Base-by-base conservation (phyloP, 306 rosid species). In the Hippophae tibetana region DNA sequence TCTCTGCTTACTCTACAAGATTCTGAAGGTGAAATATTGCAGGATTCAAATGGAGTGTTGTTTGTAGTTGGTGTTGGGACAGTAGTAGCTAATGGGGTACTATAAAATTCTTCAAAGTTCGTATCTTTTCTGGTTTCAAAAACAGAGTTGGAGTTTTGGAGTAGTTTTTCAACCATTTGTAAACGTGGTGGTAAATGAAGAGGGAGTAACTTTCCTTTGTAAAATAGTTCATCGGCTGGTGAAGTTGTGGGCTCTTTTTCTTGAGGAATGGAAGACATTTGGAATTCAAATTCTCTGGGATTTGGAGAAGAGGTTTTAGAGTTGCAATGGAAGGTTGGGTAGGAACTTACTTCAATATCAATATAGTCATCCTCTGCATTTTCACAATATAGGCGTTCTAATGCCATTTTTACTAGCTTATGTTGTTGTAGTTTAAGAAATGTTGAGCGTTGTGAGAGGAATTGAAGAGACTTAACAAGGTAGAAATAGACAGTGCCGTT, bases 151-250 rank as follows among this genome's bases (percentile, higher is more conserved):
- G 95, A 77, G 67, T 74, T 84, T 45, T 85, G 76, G 7, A 88
- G 86, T 43, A 93, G 79, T 55, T 86, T 82, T 62, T 93, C 90
- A 0, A 93, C 94, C 99, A 88, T 88, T 69, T 88, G 86, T 43
- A 93, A 60, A 45, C 95, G 71, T 10, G 97, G 99, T 3, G 99
- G 99, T 12, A 84, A 95, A 68, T 93, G 99, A 70, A 93, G 99
- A 13, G 99, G 99, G 53, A 93, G 97, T 42, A 93, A 94, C 70
- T 93, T 93, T 56, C 97, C 99, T 64, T 88, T 93, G 84, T 93
- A 93, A 81, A 93, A 93, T 61, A 93, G 99, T 81, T 93, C 99
- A n/a, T 93, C 99, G 50, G 99, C 97, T 43, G 99, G 99, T 12
- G 97, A 93, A 74, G 97, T 79, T 46, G 90, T 74, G 7, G 77